Base-by-base conservation (phyloP, 2,329 filamentous ascomycete species). In the Diaporthe capsici region DNA sequence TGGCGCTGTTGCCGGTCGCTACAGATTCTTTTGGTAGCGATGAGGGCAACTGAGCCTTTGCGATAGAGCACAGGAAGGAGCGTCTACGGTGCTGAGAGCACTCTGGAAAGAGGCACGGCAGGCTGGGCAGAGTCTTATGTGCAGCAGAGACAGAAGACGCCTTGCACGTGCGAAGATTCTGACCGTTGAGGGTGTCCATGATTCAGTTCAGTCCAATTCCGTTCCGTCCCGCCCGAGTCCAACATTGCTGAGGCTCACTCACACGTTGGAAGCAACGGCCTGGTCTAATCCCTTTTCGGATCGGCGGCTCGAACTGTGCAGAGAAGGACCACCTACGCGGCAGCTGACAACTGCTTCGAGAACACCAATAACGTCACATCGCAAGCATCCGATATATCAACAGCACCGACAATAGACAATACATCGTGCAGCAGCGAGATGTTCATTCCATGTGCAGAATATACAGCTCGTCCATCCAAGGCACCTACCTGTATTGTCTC, bases 141-240 rank as follows among this genome's bases (percentile, higher is more conserved):
- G 42, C 42, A 49, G 42, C 61, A 68, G 63, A 68, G 47, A 68
- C 63, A 20, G 3, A 12, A 7, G 7, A 20, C 44, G 31, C 22
- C 20, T 9, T 53, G 31, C 65, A 68, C 65, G 47, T 42, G 65
- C 53, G 65, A 68, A 39, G 31, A 53, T 28, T 55, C 15, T 53
- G 49, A 42, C 49, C 31, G 47, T 53, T 70, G 65, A 53, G 47
- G 53, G 34, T 28, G 8, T 28, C 44, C 31, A 31, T 67, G 63
- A 51, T 25, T 68, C 65, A 68, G 47, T 34, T 25, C 47, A 68
- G 44, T 17, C 63, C 20, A 68, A 22, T 25, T 25, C 63, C 28
- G 44, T 37, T 37, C 63, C 63, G 63, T 37, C 20, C 63, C 63
- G 63, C 28, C 61, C 28, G 47, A 9, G 44, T 20, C 51, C 44